phyloP scores from a whole-genome alignment of 2,329 filamentous ascomycete genomes.

The Aspergillus luchuensis region DNA sequence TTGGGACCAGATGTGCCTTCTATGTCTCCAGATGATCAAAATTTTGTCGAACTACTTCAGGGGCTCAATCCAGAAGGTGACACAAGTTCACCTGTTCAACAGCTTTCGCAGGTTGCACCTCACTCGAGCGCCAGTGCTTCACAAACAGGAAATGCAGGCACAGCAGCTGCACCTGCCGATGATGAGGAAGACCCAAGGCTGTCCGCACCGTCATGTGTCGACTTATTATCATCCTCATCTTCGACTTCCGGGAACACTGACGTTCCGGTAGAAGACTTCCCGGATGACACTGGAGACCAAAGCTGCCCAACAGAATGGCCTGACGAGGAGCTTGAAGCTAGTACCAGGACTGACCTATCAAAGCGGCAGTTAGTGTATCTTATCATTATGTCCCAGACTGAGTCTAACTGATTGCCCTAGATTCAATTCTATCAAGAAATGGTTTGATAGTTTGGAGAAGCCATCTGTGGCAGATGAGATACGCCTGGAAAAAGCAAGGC shows the following conservation, averaged over 20 bases:
- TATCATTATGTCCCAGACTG: not conserved
- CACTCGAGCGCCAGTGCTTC: not conserved
- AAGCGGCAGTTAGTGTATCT: conserved; percentile 6
- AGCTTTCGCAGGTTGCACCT: not conserved
- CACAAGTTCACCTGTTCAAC: too few species aligned
- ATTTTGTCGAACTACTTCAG: not conserved
- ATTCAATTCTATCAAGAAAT: conserved; percentile 12
- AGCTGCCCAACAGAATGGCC: not conserved
- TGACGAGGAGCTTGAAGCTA: not conserved
- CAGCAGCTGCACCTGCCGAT: not conserved
- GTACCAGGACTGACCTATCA: not conserved
- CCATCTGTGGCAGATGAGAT: conserved; percentile 15
- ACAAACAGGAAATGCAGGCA: not conserved
- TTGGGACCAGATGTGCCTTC: not conserved
- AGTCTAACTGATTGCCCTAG: conserved; percentile 5
- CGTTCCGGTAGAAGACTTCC: not conserved
- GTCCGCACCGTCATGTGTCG: not conserved
- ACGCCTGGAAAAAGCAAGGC: conserved; percentile 13
- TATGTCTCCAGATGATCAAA: not conserved
- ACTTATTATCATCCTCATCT: not conserved
- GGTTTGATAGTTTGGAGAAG: conserved; percentile 10
- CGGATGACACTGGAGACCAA: not conserved
- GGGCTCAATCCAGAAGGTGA: not conserved
- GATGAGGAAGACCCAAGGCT: not conserved
- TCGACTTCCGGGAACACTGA: not conserved